phyloP scores from a whole-genome alignment of 352 stramenopile species.

The Phytophthora sansomeana region DNA sequence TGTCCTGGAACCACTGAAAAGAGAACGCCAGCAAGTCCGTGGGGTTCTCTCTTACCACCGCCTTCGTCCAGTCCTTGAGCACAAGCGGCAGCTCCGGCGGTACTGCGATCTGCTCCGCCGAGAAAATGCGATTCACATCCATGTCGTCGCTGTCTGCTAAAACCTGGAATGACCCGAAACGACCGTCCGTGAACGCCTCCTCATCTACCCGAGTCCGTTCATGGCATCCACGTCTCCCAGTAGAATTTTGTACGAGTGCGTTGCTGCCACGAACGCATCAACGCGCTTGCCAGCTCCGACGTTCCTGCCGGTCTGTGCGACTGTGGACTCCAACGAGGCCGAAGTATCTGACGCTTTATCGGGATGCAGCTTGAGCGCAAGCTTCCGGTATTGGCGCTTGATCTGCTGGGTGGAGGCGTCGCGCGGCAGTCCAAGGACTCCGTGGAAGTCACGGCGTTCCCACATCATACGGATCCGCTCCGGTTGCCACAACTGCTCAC shows the following conservation, averaged over 20 bases:
- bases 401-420: conserved; percentile 74
- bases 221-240: conserved; percentile 55
- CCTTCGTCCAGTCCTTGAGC: conserved; percentile 93
- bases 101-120: conserved; percentile 92
- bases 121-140: conserved; percentile 94
- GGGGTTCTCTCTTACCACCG: conserved; percentile 83
- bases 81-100: conserved; percentile 85
- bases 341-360: conserved; percentile 68
- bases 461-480: conserved; percentile 84
- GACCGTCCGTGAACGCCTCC: conserved; percentile 19
- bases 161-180: conserved; percentile 25
- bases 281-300: conserved; percentile 51
- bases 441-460: conserved; percentile 80
- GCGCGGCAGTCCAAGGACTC: conserved; percentile 72
- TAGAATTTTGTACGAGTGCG: conserved; percentile 81
- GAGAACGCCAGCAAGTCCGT: conserved; percentile 85
- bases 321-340: conserved; percentile 42
- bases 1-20: conserved; percentile 88
- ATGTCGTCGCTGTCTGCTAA: conserved; percentile 42
- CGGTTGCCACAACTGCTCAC: conserved; percentile 78
- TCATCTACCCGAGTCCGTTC: conserved; percentile 33
- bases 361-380: conserved; percentile 86
- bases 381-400: conserved; percentile 86
- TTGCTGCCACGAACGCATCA: conserved; percentile 84
- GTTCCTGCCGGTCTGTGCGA: conserved; percentile 27